phyloP scores from a whole-genome alignment of 768 basidiomycete species.

The Pleurotus pulmonarius region DNA sequence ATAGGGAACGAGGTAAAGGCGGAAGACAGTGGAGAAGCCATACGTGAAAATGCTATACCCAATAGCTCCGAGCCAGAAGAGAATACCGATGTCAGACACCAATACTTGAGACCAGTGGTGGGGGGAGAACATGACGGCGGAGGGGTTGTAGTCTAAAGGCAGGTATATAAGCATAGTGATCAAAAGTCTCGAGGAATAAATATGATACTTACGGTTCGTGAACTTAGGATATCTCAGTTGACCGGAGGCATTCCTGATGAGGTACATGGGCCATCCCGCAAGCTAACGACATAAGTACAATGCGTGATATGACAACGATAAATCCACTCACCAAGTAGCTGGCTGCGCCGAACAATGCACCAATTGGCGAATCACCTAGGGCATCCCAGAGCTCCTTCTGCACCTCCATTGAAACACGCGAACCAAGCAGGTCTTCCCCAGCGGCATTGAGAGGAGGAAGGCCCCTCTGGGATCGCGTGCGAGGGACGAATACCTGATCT shows the following conservation, averaged over 20 bases:
- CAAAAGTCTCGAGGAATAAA: neutral
- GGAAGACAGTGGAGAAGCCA: constrained; percentile 71
- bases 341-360: constrained; percentile 47
- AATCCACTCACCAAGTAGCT: constrained; percentile 53
- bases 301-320: neutral
- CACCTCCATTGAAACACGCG: constrained; percentile 62
- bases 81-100: constrained; percentile 78
- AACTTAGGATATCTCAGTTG: constrained; percentile 75
- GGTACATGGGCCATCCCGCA: constrained; percentile 83
- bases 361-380: constrained; percentile 87
- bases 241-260: constrained; percentile 80
- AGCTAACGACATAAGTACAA: constrained; percentile 37
- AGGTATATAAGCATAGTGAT: neutral
- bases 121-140: constrained; percentile 76
- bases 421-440: constrained; percentile 62
- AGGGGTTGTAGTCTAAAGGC: constrained; percentile 67
- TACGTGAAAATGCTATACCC: constrained; percentile 50
- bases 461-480: constrained; percentile 73
- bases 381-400: constrained; percentile 80
- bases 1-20: constrained; percentile 84
- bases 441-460: constrained; percentile 63
- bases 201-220: constrained; percentile 65
- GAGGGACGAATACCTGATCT: constrained; percentile 94
- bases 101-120: constrained; percentile 76
- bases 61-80: constrained; percentile 65